phyloP scores from a whole-genome alignment of 176 grass and related monocot species.

The Hyparrhenia diplandra region DNA sequence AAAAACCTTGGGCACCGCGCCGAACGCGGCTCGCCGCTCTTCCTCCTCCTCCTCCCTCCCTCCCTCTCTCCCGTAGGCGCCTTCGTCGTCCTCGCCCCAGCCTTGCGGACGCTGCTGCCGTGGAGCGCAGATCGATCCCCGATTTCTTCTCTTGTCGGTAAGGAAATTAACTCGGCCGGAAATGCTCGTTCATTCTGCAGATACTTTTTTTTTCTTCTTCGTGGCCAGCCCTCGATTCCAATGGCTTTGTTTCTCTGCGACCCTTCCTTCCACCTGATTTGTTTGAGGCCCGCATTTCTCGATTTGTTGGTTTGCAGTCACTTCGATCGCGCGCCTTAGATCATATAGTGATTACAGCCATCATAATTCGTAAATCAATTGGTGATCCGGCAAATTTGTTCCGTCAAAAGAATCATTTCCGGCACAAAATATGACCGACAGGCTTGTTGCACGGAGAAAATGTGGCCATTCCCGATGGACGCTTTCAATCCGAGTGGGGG shows the following conservation, averaged over 20 bases:
- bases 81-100: neutral
- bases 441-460: neutral
- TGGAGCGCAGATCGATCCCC: neutral
- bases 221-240: neutral
- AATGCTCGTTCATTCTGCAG: neutral
- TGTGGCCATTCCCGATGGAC: neutral
- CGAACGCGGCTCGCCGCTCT: slow-evolving; percentile 5
- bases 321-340: no score
- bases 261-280: neutral
- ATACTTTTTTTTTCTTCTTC: neutral
- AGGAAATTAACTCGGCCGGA: neutral
- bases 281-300: neutral
- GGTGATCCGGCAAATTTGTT: neutral
- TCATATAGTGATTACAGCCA: neutral
- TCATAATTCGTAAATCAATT: neutral
- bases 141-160: neutral
- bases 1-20: neutral
- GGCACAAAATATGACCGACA: neutral
- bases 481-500: neutral
- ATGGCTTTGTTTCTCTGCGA: neutral
- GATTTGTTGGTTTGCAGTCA: neutral
- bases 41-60: no score
- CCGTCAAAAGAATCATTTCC: neutral
- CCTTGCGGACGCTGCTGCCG: neutral
- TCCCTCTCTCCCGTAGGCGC: neutral